Conservation (phyloP, 106 monocot genomes). For the Apostasia ramifera region DNA sequence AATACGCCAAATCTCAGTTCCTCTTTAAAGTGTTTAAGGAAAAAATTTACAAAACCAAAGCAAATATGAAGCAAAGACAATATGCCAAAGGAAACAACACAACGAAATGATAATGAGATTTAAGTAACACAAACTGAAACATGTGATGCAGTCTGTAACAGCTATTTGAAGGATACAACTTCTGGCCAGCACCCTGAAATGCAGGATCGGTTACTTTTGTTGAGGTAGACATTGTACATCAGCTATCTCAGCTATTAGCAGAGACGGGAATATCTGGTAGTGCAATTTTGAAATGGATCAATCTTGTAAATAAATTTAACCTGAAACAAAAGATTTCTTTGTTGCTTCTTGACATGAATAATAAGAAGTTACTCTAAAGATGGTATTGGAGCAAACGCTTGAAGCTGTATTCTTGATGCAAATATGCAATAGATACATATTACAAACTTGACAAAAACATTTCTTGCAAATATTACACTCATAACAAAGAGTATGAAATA, state of each 20-base stretch:
- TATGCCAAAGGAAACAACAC: too few species aligned
- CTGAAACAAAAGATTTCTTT: neutral
- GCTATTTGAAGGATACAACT: constrained; percentile 38
- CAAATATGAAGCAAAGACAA: neutral
- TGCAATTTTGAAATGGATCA: neutral
- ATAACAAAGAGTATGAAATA: too few species aligned
- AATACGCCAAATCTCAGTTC: constrained; percentile 69
- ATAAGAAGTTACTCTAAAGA: too few species aligned
- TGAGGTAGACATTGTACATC: constrained; percentile 26
- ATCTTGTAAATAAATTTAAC: neutral
- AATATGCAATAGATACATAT: too few species aligned
- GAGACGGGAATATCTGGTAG: neutral
- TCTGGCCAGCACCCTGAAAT: constrained; percentile 61
- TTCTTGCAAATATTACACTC: too few species aligned
- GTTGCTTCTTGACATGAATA: neutral
- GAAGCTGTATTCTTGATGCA: too few species aligned
- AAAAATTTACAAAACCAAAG: neutral
- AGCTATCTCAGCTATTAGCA: constrained; percentile 2
- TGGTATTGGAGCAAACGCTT: too few species aligned
- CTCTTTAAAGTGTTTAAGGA: constrained; percentile 53
- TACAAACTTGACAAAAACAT: too few species aligned
- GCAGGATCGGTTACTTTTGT: constrained; percentile 54
- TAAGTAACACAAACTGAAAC: neutral
- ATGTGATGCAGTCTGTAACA: neutral
- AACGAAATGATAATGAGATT: too few species aligned